These are phyloP conservation scores for Phytophthora ohioensis DNA, from an alignment of 352 stramenopile species.

Conservation along the genomic window DNA sequence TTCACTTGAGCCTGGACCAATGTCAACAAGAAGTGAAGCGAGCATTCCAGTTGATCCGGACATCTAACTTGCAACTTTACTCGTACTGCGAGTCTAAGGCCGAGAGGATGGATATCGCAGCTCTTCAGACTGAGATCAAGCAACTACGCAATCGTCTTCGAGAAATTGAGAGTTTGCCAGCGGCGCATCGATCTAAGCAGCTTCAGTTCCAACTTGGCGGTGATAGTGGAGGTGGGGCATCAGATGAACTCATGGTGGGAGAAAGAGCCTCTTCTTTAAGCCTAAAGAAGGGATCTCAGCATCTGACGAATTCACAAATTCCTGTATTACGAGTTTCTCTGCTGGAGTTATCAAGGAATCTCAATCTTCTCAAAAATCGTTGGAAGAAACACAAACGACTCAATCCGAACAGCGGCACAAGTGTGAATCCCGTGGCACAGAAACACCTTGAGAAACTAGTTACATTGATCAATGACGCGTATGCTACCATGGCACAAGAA, in stretches of 20 bases:
- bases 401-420: slow-evolving; percentile 34
- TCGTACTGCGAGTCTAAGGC: slow-evolving; percentile 72
- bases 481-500: slow-evolving; percentile 63
- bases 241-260: slow-evolving; percentile 26
- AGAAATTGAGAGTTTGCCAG: slow-evolving; percentile 29
- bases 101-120: slow-evolving; percentile 56
- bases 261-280: background rate
- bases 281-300: slow-evolving; percentile 28
- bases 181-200: slow-evolving; percentile 19
- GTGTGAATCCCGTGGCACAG: slow-evolving; percentile 63
- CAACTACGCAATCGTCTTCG: slow-evolving; percentile 50
- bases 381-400: slow-evolving; percentile 64
- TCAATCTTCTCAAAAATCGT: slow-evolving; percentile 70
- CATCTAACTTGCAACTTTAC: slow-evolving; percentile 74
- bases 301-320: slow-evolving; percentile 53
- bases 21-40: slow-evolving; percentile 76
- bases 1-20: slow-evolving; percentile 66
- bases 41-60: slow-evolving; percentile 71
- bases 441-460: slow-evolving; percentile 79
- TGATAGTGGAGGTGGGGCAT: background rate
- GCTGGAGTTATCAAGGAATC: slow-evolving; percentile 74
- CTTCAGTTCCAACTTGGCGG: slow-evolving; percentile 22
- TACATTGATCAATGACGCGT: slow-evolving; percentile 76
- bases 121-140: slow-evolving; percentile 63
- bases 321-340: slow-evolving; percentile 76